Evolutionary conservation across 140 eudicot genomes (phyloP), one percentile per base, ranked within the genome.

Genomic region (Oenanthe javanica): DNA sequence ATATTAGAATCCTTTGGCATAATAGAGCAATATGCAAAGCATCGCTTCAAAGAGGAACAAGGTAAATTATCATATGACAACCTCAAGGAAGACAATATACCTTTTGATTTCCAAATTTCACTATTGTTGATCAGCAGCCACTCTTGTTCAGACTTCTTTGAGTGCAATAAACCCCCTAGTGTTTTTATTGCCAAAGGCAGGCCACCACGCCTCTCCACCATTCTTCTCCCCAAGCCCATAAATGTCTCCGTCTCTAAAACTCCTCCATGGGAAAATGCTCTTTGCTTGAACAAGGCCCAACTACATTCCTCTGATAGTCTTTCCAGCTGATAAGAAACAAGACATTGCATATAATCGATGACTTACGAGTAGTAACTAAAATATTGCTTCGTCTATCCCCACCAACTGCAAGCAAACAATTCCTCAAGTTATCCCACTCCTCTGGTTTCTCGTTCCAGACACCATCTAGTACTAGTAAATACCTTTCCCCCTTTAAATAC

Each of bases 391-490:
- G 31, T 59, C 67, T 59, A 18, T 12, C 31, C 23, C 67, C 67
- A 7, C 67, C 77, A 2, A 84, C 36, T 10, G 36, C 70, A 12
- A 55, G 55, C 73, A 85, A 79, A 42, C 21, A 51, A 11, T 48
- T 76, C 27, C 49, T 57, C 79, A 85, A 9, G 4, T 5, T 19
- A n/a, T 79, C 55, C 88, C 86, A 85, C 21, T 42, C 31, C 2
- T 54, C 55, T n/a, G 25, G 52, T 50, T 79, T 45, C 15, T 82
- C 79, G 16, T 79, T 82, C 83, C 86, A 85, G 4, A 85, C 82
- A 79, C 82, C 88, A 79, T 85, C 88, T 1, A 82, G 75, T 14
- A 85, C 81, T 9, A 82, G 79, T 0, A 85, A 45, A 51, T 38
- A 85, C 61, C 64, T 82, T 31, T 82, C 71, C 6, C 79, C 81